phyloP scores from a whole-genome alignment of 371 early-diverging fungal genomes.

The Fennellomyces sp. region DNA sequence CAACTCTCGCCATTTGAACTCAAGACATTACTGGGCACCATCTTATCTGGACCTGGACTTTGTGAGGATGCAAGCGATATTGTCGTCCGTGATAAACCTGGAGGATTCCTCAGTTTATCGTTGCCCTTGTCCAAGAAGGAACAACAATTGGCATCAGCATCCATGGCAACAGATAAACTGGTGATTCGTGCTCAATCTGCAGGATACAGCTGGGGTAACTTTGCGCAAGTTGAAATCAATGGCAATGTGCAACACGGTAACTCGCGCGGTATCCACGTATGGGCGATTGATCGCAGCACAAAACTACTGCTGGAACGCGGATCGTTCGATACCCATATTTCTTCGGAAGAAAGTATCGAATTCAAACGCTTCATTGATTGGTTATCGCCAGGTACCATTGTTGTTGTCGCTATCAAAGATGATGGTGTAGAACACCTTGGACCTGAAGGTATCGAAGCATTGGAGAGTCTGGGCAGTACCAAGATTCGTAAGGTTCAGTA shows the following conservation, averaged over 20 bases:
- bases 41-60: conserved; percentile 71
- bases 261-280: conserved; percentile 79
- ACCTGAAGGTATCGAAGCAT: conserved; percentile 53
- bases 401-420: conserved; percentile 72
- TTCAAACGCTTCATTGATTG: conserved; percentile 69
- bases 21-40: conserved; percentile 74
- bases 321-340: conserved; percentile 80
- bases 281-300: conserved; percentile 64
- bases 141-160: not conserved
- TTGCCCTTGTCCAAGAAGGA: not conserved
- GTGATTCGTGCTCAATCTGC: conserved; percentile 69
- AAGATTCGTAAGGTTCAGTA: conserved; percentile 59
- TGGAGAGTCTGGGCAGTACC: conserved; percentile 67
- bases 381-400: conserved; percentile 66
- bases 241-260: conserved; percentile 55
- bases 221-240: conserved; percentile 72
- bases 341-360: conserved; percentile 70
- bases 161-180: conserved; percentile 7
- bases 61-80: conserved; percentile 48
- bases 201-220: conserved; percentile 78
- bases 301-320: conserved; percentile 68
- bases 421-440: conserved; percentile 73
- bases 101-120: conserved; percentile 43
- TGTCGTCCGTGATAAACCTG: conserved; percentile 51
- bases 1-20: conserved; percentile 82